A percentile compares a stretch with the other conserved stretches of the same genome.
phyloP scores from a whole-genome alignment of 1,139 yeast species.

The Blastobotrys illinoisensis region DNA sequence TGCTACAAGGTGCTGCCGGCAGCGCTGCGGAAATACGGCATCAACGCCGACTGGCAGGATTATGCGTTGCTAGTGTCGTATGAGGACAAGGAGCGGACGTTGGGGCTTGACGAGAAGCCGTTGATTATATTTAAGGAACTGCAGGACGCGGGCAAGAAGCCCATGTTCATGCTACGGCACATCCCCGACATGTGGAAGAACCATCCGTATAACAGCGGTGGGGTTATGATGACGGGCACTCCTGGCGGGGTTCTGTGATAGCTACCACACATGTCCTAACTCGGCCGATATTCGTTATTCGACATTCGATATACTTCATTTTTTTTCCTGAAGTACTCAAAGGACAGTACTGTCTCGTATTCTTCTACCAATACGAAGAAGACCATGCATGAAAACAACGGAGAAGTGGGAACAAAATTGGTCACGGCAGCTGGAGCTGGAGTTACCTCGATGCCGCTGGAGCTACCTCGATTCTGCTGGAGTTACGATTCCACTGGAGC shows the following conservation, averaged over 20 bases:
- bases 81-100: slow-evolving; percentile 82
- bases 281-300: no score
- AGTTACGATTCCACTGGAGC: no score
- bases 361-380: no score
- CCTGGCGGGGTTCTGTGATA: slow-evolving; percentile 33
- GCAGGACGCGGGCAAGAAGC: slow-evolving; percentile 81
- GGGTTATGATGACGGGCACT: slow-evolving; percentile 30
- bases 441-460: no score
- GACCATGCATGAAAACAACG: no score
- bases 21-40: slow-evolving; percentile 81
- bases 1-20: slow-evolving; percentile 84
- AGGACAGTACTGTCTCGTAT: no score
- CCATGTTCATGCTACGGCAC: slow-evolving; percentile 89
- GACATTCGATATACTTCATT: no score
- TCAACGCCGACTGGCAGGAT: slow-evolving; percentile 80
- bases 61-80: slow-evolving; percentile 87
- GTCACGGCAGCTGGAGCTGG: no score
- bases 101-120: slow-evolving; percentile 84
- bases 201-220: slow-evolving; percentile 13
- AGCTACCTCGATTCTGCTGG: no score
- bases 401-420: no score
- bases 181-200: slow-evolving; percentile 44
- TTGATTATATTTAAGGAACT: slow-evolving; percentile 82
- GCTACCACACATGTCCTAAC: no score
- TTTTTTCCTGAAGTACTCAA: no score